Conservation (phyloP, 352 stramenopile genomes). For the Globisporangium uncinulatum region DNA sequence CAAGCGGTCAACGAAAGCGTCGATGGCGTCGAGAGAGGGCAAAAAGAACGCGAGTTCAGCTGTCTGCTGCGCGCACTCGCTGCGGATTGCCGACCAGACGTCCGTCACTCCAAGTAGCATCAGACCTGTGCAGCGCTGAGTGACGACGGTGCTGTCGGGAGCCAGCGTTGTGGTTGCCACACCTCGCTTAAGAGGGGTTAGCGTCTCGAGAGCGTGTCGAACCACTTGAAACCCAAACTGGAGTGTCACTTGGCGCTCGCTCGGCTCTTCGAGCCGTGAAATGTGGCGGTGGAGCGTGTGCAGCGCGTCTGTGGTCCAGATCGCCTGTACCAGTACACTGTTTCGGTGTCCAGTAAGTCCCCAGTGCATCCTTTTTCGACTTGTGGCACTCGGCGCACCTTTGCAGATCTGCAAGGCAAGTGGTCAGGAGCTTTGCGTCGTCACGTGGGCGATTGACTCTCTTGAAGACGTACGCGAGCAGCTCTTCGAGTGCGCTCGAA, state of each 20-base stretch:
- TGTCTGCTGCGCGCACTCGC: slow-evolving; percentile 27
- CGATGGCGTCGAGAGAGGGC: slow-evolving; percentile 22
- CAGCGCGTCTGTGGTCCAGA: background rate
- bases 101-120: slow-evolving; percentile 50
- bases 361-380: background rate
- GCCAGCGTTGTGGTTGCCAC: background rate
- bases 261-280: background rate
- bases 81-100: slow-evolving; percentile 67
- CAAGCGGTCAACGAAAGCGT: slow-evolving; percentile 36
- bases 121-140: slow-evolving; percentile 13
- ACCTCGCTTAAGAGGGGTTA: background rate
- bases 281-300: background rate
- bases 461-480: background rate
- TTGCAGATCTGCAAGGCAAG: background rate
- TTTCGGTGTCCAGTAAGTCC: background rate
- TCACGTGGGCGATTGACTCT: background rate
- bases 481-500: background rate
- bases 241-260: background rate
- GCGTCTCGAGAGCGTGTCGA: background rate
- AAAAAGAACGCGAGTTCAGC: slow-evolving; percentile 22
- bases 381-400: background rate
- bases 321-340: background rate
- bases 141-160: background rate
- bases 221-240: slow-evolving; percentile 20
- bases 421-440: background rate